A percentile compares a stretch with the other conserved stretches of the same genome.
Conservation (phyloP, 1,139 yeast species). For the Petasospora fabianii region DNA sequence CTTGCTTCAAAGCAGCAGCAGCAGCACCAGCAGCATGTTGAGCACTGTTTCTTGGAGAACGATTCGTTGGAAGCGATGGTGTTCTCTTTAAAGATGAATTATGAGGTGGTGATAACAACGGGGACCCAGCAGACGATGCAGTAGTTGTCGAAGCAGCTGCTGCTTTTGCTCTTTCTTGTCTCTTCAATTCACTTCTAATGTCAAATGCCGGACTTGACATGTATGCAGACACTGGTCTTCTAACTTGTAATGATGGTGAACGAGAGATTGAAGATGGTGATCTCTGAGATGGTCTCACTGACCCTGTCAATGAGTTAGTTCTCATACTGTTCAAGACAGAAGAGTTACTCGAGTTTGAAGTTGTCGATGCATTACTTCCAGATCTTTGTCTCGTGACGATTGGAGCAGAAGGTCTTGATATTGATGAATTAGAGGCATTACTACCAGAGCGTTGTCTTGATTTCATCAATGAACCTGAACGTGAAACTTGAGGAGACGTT, state of each 20-base stretch:
- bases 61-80: slow-evolving; percentile 20
- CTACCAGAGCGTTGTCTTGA: slow-evolving; percentile 22
- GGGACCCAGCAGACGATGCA: neutral
- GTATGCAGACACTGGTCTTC: slow-evolving; percentile 22
- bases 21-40: slow-evolving; percentile 21
- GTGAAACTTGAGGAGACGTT: slow-evolving; percentile 19
- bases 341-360: slow-evolving; percentile 20
- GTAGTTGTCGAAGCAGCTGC: slow-evolving; percentile 11
- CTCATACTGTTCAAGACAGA: slow-evolving; percentile 19
- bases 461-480: slow-evolving; percentile 12
- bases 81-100: slow-evolving; percentile 18
- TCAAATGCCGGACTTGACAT: slow-evolving; percentile 26
- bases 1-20: slow-evolving; percentile 19
- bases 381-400: slow-evolving; percentile 10
- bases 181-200: slow-evolving; percentile 24
- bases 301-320: slow-evolving; percentile 9
- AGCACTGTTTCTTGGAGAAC: slow-evolving; percentile 5
- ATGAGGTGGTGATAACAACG: slow-evolving; percentile 3
- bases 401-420: slow-evolving; percentile 15
- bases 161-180: slow-evolving; percentile 21
- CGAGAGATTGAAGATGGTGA: slow-evolving; percentile 20
- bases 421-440: slow-evolving; percentile 17
- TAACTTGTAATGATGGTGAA: slow-evolving; percentile 19
- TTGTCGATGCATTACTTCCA: slow-evolving; percentile 13
- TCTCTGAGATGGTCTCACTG: slow-evolving; percentile 8